Evolutionary conservation across 306 rosid genomes (phyloP), one percentile per base, ranked within the genome.

Genomic region (Phaseolus lunatus): DNA sequence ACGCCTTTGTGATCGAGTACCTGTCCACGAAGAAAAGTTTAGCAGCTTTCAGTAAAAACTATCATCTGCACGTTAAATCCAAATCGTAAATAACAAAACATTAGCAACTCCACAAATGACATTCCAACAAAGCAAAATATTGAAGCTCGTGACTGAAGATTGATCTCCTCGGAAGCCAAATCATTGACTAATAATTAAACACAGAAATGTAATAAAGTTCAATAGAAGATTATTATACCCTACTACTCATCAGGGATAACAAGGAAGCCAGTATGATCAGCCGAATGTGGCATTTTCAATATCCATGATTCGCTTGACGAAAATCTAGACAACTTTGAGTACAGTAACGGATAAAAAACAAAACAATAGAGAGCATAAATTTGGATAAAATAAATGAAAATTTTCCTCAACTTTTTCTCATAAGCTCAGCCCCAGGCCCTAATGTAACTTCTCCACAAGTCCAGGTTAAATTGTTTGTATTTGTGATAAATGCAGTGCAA

Each of bases 1-100:
- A 90, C 8, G 98, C 98, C 87, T 83, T 88, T 1, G 93, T 92
- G 80, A 95, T 89, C 0, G 98, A 90, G 84, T 92, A 90, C 97
- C 98, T 94, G 77, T 59, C 79, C 81, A 39, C 50, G 78, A 70
- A 49, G 29, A 72, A 88, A 82, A 70, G 71, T n/a, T 41, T 72
- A 80, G 33, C 50, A 47, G 70, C 65, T 66, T 69, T 84, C 69
- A 79, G 69, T 48, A 33, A 77, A 70, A 15, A 37, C 56, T 67
- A 81, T n/a, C 27, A 41, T 58, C 19, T 66, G 29, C 35, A 77
- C 22, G 3, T 52, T 35, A 76, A 76, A 75, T 43, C 15, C 5
- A 43, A 43, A 11, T 16, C 48, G 15, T 20, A 41, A 22, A 23
- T 35, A 45, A 62, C 37, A n/a, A 6, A 48, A 56, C 15, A 35